Evolutionary conservation across 2,329 filamentous ascomycete genomes (phyloP).

Genomic region (Ascochyta fabae): DNA sequence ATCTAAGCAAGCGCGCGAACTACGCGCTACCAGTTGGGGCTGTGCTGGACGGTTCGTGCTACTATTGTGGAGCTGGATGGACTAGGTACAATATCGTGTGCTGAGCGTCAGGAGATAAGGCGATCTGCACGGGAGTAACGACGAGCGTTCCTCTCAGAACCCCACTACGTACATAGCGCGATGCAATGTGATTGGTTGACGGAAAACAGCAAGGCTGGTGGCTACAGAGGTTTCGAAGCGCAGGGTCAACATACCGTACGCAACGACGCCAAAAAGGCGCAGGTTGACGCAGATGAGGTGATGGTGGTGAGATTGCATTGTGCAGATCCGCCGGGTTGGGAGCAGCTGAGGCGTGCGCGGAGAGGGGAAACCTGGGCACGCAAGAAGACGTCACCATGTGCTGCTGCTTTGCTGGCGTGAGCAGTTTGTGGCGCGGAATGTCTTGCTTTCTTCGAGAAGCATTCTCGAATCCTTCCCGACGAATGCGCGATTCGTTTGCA

Average conservation of each 20-base stretch:
- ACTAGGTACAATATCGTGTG: no score
- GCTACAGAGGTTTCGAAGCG: conserved; percentile 8
- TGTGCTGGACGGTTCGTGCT: neutral
- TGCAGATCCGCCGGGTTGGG: neutral
- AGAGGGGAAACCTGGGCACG: neutral
- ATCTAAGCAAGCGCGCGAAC: neutral
- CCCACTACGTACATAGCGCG: no score
- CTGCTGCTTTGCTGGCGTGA: neutral
- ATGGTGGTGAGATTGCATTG: conserved; percentile 7
- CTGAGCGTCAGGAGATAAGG: conserved; percentile 2
- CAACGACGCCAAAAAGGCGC: no score
- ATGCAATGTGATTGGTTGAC: no score
- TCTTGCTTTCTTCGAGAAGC: neutral
- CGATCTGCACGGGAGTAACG: conserved; percentile 1
- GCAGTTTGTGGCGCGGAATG: neutral
- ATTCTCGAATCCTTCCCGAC: neutral
- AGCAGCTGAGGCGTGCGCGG: neutral
- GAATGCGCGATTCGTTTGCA: neutral
- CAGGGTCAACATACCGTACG: neutral
- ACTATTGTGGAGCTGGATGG: neutral
- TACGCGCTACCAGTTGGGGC: neutral
- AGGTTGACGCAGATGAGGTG: conserved; percentile 1
- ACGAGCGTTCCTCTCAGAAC: no score
- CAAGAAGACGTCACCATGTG: conserved; percentile 5
- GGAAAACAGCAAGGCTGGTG: neutral